These are phyloP conservation scores for Parathielavia hyrcaniae DNA, from an alignment of 495 filamentous ascomycete genomes.

Conservation along the genomic window DNA sequence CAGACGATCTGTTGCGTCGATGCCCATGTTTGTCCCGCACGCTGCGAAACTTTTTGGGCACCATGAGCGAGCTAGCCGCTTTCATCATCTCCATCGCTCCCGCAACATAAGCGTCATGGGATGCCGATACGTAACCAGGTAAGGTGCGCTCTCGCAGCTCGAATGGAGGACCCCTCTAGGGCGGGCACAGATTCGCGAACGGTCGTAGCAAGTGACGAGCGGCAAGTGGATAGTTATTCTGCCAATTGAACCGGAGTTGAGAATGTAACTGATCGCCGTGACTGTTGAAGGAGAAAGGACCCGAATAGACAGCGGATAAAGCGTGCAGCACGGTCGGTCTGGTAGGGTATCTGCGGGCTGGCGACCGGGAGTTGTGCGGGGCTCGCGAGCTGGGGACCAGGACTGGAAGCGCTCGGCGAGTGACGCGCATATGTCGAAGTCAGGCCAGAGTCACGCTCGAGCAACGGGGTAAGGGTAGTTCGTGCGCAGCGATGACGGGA, in stretches of 20 bases:
- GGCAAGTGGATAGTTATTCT: not conserved
- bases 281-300: too few relatives aligned
- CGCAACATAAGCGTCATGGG: not conserved
- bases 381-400: too few relatives aligned
- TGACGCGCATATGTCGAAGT: not conserved
- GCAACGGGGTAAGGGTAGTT: not conserved
- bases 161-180: not conserved
- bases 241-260: not conserved
- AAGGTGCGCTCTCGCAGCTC: not conserved
- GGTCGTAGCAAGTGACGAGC: not conserved
- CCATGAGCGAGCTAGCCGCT: conserved; percentile 19
- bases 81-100: conserved; percentile 28
- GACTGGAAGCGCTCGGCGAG: too few relatives aligned
- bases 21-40: conserved; percentile 61
- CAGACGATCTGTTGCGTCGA: conserved; percentile 45
- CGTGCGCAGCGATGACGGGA: not conserved
- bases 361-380: too few relatives aligned
- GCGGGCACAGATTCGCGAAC: not conserved
- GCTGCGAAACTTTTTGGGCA: conserved; percentile 56
- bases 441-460: conserved; percentile 4
- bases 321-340: too few relatives aligned
- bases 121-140: not conserved
- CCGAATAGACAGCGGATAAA: too few relatives aligned
- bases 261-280: not conserved
- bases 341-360: too few relatives aligned